These are phyloP conservation scores for Volvox africanus DNA, from an alignment of 139 green algal species.

Conservation along the genomic window DNA sequence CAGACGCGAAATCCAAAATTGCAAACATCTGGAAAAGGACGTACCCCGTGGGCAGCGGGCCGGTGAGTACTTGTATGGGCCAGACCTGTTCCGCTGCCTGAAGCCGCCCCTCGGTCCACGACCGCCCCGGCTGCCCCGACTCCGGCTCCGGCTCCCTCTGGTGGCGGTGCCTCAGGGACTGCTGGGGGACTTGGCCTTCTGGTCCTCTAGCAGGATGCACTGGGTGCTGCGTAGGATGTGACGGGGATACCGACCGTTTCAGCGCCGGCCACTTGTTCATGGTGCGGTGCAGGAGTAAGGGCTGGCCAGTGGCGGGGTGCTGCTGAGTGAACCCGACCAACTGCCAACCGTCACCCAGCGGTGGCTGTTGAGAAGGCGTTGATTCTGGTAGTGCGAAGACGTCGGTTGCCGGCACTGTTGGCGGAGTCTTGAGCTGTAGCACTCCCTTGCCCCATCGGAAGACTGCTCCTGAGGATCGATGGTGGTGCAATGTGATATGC, in stretches of 20 bases:
- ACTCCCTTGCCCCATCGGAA: constrained; percentile 33
- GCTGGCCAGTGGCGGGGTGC: constrained; percentile 32
- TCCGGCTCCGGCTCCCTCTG: not conserved
- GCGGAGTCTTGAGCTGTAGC: constrained; percentile 25
- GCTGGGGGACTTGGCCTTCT: too few relatives aligned
- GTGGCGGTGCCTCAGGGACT: not conserved
- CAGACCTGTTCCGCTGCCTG: not conserved
- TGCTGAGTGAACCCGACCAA: constrained; percentile 63
- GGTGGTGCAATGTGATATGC: too few relatives aligned
- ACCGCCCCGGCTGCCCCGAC: not conserved
- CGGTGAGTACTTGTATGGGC: constrained; percentile 40
- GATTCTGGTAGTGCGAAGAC: not conserved
- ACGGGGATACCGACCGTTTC: not conserved
- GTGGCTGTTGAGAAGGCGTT: not conserved
- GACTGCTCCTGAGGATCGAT: not conserved
- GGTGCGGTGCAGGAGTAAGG: constrained; percentile 63
- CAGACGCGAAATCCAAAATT: not conserved
- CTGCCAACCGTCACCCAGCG: constrained; percentile 50
- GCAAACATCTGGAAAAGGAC: not conserved
- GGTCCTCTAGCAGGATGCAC: too few relatives aligned
- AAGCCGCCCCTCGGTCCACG: not conserved
- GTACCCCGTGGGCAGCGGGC: constrained; percentile 36
- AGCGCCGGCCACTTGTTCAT: constrained; percentile 58
- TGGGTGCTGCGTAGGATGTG: not conserved
- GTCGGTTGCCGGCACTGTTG: not conserved